Evolutionary conservation across 2,329 filamentous ascomycete genomes (phyloP).

Genomic region (Ambrosiella beaveri): DNA sequence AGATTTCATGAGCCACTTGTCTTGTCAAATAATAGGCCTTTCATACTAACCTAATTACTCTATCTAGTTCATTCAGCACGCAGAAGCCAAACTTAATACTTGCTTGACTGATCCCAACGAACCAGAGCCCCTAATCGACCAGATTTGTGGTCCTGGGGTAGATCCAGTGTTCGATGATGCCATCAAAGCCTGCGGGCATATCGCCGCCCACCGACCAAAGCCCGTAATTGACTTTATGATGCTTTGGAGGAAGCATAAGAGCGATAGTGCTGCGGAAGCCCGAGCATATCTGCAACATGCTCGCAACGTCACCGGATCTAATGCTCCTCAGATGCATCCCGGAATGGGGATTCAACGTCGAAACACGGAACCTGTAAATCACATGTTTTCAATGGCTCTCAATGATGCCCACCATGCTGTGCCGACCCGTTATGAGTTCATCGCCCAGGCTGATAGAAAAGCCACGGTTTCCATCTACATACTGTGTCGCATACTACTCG

Average conservation of each 20-base stretch:
- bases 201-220: conserved; percentile 85
- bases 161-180: conserved; percentile 87
- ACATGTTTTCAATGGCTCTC: conserved; percentile 22
- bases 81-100: conserved; percentile 88
- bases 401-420: conserved; percentile 28
- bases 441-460: conserved; percentile 66
- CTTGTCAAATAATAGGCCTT: background rate
- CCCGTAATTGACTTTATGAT: conserved; percentile 93
- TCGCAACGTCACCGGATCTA: conserved; percentile 15
- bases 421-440: conserved; percentile 32
- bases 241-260: conserved; percentile 94
- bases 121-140: conserved; percentile 68
- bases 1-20: background rate
- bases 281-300: conserved; percentile 39
- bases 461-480: conserved; percentile 94
- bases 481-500: conserved; percentile 78
- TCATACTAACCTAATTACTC: conserved; percentile 13
- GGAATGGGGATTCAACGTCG: conserved; percentile 30
- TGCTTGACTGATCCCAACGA: conserved; percentile 68
- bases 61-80: conserved; percentile 69
- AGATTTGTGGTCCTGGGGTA: conserved; percentile 75
- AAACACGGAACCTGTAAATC: conserved; percentile 49
- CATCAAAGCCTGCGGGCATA: conserved; percentile 82
- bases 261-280: conserved; percentile 64
- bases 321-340: conserved; percentile 24